A percentile compares a stretch with the other conserved stretches of the same genome.
phyloP scores from a whole-genome alignment of 176 grass and related monocot species.

The Lolium perenne region DNA sequence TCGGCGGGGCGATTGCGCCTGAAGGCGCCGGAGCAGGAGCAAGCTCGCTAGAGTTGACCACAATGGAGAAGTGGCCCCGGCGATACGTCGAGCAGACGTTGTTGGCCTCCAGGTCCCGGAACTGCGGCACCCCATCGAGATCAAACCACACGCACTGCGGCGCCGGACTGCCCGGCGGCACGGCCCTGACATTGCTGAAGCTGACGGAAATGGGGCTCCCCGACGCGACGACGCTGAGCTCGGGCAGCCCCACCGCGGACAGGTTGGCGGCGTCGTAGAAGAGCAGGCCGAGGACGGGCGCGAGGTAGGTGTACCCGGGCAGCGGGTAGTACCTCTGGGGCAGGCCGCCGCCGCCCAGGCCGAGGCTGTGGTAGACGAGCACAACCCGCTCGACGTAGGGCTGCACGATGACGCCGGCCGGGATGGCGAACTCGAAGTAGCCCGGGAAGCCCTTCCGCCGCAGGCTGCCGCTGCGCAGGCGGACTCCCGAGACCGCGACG shows the following conservation, averaged over 20 bases:
- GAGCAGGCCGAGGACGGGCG: conserved; percentile 79
- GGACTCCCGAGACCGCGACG: conserved; percentile 60
- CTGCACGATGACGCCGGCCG: conserved; percentile 68
- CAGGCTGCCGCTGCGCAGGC: conserved; percentile 88
- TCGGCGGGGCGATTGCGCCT: conserved; percentile 1
- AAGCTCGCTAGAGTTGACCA: conserved; percentile 68
- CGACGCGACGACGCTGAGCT: conserved; percentile 58
- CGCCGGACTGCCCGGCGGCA: conserved; percentile 27
- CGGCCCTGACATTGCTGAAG: conserved; percentile 50
- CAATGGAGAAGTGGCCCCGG: conserved; percentile 86
- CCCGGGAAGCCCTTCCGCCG: conserved; percentile 43
- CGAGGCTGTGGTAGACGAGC: conserved; percentile 84
- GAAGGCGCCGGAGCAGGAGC: conserved; percentile 56
- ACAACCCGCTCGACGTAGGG: conserved; percentile 76
- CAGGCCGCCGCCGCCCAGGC: not conserved
- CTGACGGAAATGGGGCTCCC: conserved; percentile 49
- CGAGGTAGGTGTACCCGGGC: conserved; percentile 75
- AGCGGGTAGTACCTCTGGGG: conserved; percentile 70
- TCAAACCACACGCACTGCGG: conserved; percentile 76
- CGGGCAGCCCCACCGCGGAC: conserved; percentile 51
- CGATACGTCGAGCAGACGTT: conserved; percentile 53
- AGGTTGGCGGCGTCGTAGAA: conserved; percentile 81
- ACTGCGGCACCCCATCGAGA: conserved; percentile 58
- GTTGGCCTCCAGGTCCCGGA: conserved; percentile 56
- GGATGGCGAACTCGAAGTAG: conserved; percentile 70